Evolutionary conservation across 75 land plant species (phyloP).

Genomic region (Cunninghamia lanceolata): DNA sequence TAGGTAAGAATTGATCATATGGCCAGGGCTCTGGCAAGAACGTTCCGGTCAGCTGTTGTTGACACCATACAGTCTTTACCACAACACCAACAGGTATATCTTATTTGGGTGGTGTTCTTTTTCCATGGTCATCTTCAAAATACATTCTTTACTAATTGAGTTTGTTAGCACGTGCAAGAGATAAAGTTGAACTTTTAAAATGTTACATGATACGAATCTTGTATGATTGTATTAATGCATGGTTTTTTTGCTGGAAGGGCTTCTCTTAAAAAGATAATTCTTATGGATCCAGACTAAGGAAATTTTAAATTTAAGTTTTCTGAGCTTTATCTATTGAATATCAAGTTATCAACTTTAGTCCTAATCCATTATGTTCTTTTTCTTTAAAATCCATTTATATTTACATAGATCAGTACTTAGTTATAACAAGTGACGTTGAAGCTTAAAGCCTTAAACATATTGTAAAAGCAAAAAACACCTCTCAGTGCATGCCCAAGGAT

Average conservation of each 20-base stretch:
- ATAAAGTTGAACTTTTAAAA: neutral
- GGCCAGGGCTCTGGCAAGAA: constrained; percentile 77
- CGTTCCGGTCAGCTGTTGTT: constrained; percentile 70
- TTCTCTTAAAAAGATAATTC: neutral
- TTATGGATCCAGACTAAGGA: neutral
- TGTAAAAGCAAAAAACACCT: too few species aligned
- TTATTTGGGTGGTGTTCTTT: neutral
- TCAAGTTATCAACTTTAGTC: neutral
- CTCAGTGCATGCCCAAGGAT: too few species aligned
- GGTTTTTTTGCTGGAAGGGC: neutral
- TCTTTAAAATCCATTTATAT: too few species aligned
- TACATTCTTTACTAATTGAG: neutral
- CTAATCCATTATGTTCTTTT: too few species aligned
- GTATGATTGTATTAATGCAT: neutral
- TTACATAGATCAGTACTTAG: too few species aligned
- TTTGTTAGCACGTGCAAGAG: neutral
- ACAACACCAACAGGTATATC: constrained; percentile 86
- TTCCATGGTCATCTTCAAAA: neutral
- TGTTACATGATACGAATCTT: neutral
- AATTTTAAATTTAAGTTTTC: neutral
- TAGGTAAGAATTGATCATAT: constrained; percentile 90
- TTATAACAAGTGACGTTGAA: too few species aligned
- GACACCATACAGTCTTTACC: constrained; percentile 88
- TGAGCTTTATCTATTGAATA: neutral
- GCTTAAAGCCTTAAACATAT: too few species aligned